Conservation (phyloP, 108 stramenopile genomes). For the Chaetoceros muelleri region DNA sequence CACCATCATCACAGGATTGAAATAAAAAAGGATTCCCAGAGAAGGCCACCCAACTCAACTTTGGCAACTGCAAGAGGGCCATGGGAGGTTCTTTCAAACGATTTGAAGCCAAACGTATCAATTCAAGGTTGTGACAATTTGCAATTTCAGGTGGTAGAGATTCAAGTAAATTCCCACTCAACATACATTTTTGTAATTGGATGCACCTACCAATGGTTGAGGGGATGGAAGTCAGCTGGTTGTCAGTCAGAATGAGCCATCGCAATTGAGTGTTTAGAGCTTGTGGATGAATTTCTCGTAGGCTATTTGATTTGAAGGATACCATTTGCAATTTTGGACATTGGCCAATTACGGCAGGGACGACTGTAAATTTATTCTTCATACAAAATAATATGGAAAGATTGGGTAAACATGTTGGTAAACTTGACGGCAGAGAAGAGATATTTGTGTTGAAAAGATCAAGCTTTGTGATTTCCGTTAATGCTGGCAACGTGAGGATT, state of each 20-base stretch:
- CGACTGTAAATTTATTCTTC: slow-evolving; percentile 41
- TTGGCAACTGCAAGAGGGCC: slow-evolving; percentile 19
- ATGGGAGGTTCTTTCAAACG: slow-evolving; percentile 28
- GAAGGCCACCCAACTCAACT: slow-evolving; percentile 37
- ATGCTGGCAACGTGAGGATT: no score
- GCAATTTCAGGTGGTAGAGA: slow-evolving; percentile 18
- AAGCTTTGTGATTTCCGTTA: slow-evolving; percentile 26
- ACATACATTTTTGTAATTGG: slow-evolving; percentile 51
- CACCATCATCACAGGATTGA: not conserved
- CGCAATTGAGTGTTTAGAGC: slow-evolving; percentile 40
- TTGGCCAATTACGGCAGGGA: slow-evolving; percentile 37
- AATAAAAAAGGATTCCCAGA: slow-evolving; percentile 45
- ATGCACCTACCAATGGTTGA: slow-evolving; percentile 41
- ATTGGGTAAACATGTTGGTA: slow-evolving; percentile 34
- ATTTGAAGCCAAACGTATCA: slow-evolving; percentile 55
- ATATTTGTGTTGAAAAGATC: slow-evolving; percentile 32
- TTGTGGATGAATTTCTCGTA: slow-evolving; percentile 35
- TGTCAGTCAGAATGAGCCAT: slow-evolving; percentile 64
- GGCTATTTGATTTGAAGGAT: slow-evolving; percentile 41
- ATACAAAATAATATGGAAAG: slow-evolving; percentile 47
- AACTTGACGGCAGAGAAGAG: slow-evolving; percentile 14
- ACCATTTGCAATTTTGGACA: slow-evolving; percentile 57
- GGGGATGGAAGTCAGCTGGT: slow-evolving; percentile 29
- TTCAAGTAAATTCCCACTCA: slow-evolving; percentile 34
- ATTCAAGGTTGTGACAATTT: slow-evolving; percentile 30